Percentiles rank a stretch among this genome's conserved stretches.
These are phyloP conservation scores for Russula olivacea DNA, from an alignment of 768 basidiomycete genomes.

Conservation along the genomic window DNA sequence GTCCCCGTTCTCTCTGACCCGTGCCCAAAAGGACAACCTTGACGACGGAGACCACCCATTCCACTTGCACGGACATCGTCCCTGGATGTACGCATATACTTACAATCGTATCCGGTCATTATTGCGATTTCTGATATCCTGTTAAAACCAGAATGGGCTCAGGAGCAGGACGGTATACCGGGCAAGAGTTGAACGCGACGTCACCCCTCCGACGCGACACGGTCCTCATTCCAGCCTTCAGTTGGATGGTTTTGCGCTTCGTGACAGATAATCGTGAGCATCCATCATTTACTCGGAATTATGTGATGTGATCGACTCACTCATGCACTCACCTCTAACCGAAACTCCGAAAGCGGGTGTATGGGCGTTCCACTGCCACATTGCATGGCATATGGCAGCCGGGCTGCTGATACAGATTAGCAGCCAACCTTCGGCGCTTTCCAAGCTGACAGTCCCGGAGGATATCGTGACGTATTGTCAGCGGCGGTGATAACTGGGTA, in stretches of 20 bases:
- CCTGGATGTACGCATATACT: slow-evolving; percentile 16
- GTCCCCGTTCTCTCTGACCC: not conserved
- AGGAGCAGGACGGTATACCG: slow-evolving; percentile 16
- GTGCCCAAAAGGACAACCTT: slow-evolving; percentile 12
- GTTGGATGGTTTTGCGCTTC: slow-evolving; percentile 17
- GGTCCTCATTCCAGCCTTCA: slow-evolving; percentile 19
- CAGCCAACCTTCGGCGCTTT: slow-evolving; percentile 5
- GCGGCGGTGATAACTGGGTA: not conserved
- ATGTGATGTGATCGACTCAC: not conserved
- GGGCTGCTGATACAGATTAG: slow-evolving; percentile 21
- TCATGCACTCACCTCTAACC: not conserved
- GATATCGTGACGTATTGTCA: slow-evolving; percentile 16
- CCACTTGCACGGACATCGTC: slow-evolving; percentile 19
- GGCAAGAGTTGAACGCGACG: slow-evolving; percentile 14
- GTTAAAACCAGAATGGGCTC: slow-evolving; percentile 15
- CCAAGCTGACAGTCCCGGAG: slow-evolving; percentile 9
- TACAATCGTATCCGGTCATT: too few species aligned
- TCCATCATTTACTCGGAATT: not conserved
- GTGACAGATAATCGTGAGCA: slow-evolving; percentile 22
- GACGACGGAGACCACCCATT: slow-evolving; percentile 24
- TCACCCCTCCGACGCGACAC: slow-evolving; percentile 21
- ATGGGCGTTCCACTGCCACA: slow-evolving; percentile 24
- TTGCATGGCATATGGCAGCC: slow-evolving; percentile 21
- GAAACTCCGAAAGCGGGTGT: slow-evolving; percentile 14
- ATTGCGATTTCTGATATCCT: not conserved